Evolutionary conservation across 108 stramenopile genomes (phyloP).

Genomic region (Epithemia pelagica): DNA sequence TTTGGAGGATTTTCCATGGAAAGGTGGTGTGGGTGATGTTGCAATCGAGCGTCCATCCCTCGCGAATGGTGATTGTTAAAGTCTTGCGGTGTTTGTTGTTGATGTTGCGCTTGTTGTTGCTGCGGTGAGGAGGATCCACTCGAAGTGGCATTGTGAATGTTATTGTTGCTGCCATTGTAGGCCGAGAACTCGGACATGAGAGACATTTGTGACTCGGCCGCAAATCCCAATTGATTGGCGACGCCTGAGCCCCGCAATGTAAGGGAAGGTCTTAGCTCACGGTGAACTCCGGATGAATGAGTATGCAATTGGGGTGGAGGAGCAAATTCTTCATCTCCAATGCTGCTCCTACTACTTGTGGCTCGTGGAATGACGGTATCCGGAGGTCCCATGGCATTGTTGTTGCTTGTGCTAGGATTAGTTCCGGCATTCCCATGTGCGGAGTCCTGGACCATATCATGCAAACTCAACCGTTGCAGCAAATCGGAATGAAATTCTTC

Average conservation of each 20-base stretch:
- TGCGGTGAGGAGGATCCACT: background rate
- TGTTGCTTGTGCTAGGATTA: too few species aligned
- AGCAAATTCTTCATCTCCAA: too few species aligned
- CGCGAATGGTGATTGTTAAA: background rate
- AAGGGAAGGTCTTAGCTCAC: conserved; percentile 17
- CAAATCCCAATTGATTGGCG: conserved; percentile 16
- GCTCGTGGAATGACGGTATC: too few species aligned
- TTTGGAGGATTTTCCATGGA: background rate
- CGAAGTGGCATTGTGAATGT: too few species aligned
- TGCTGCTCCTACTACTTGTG: too few species aligned
- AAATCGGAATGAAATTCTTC: conserved; percentile 7
- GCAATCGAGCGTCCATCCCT: background rate
- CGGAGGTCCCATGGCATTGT: too few species aligned
- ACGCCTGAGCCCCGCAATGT: conserved; percentile 9
- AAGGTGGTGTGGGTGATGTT: background rate
- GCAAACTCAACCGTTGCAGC: conserved; percentile 23
- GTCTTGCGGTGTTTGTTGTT: background rate
- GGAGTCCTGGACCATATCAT: too few species aligned
- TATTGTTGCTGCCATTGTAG: conserved; percentile 7
- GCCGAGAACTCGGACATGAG: conserved; percentile 28
- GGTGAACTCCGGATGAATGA: too few species aligned
- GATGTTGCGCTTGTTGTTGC: conserved; percentile 14
- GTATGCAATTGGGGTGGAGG: too few species aligned
- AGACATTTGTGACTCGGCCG: conserved; percentile 15
- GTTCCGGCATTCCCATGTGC: too few species aligned